Evolutionary conservation across 2,329 filamentous ascomycete species (phyloP).

Genomic region (Microdochium nivale): DNA sequence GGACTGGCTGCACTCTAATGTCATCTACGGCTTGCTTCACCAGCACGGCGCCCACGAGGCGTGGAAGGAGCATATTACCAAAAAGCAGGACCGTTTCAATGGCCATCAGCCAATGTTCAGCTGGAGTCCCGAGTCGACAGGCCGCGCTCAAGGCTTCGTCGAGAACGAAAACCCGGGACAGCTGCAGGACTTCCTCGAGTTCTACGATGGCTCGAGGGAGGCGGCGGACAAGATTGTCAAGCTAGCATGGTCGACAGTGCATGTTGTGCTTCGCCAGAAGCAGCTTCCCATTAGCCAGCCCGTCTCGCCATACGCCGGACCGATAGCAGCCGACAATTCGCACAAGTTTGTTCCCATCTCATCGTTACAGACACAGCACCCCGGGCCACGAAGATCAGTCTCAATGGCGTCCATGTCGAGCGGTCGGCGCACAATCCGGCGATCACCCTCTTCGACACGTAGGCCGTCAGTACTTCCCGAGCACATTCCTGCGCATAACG

Average conservation of each 20-base stretch:
- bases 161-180: slow-evolving; percentile 56
- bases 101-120: slow-evolving; percentile 47
- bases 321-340: not conserved
- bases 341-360: not conserved
- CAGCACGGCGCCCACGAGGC: slow-evolving; percentile 52
- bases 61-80: slow-evolving; percentile 49
- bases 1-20: slow-evolving; percentile 62
- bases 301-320: not conserved
- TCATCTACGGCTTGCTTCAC: slow-evolving; percentile 59
- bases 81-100: slow-evolving; percentile 31
- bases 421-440: not conserved
- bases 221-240: not conserved
- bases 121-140: slow-evolving; percentile 50
- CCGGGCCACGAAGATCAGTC: not conserved
- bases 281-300: not conserved
- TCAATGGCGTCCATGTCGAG: not conserved
- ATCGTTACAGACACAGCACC: not conserved
- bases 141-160: slow-evolving; percentile 46
- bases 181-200: slow-evolving; percentile 56
- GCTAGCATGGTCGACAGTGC: not conserved
- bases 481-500: not conserved
- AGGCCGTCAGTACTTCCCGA: not conserved
- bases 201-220: slow-evolving; percentile 40
- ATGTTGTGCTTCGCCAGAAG: not conserved
- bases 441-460: not conserved